Conservation (phyloP, 331 rosid species). For the Spiraea crenata region DNA sequence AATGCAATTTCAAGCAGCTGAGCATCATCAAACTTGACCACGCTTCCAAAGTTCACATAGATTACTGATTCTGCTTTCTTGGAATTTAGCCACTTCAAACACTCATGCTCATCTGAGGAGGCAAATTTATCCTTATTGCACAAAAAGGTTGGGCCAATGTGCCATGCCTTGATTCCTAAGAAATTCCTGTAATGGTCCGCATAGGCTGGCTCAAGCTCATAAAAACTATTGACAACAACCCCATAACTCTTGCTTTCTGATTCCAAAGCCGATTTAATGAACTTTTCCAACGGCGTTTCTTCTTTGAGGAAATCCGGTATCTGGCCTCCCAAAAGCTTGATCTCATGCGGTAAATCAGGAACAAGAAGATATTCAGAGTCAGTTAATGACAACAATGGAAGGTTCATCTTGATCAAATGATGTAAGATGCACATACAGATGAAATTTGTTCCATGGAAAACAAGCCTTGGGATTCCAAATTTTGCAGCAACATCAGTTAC, state of each 20-base stretch:
- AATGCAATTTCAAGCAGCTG: conserved; percentile 43
- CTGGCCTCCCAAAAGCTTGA: background rate
- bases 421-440: background rate
- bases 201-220: conserved; percentile 29
- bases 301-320: background rate
- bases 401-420: background rate
- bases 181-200: conserved; percentile 22
- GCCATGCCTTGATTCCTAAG: conserved; percentile 28
- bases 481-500: conserved; percentile 4
- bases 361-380: conserved; percentile 4
- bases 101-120: conserved; percentile 24
- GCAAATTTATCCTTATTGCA: background rate
- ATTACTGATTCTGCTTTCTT: conserved; percentile 40
- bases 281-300: background rate
- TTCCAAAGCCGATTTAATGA: background rate
- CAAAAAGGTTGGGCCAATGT: conserved; percentile 26
- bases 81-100: conserved; percentile 37
- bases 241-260: conserved; percentile 16
- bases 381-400: background rate
- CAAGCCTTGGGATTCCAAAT: conserved; percentile 10
- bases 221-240: conserved; percentile 27
- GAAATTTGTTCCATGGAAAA: conserved; percentile 6
- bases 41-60: conserved; percentile 35
- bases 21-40: background rate
- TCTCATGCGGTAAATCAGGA: conserved; percentile 8